Percentiles rank a stretch among this genome's conserved stretches.
phyloP scores from a whole-genome alignment of 1,139 yeast genomes.

The Blastobotrys capitulatus region DNA sequence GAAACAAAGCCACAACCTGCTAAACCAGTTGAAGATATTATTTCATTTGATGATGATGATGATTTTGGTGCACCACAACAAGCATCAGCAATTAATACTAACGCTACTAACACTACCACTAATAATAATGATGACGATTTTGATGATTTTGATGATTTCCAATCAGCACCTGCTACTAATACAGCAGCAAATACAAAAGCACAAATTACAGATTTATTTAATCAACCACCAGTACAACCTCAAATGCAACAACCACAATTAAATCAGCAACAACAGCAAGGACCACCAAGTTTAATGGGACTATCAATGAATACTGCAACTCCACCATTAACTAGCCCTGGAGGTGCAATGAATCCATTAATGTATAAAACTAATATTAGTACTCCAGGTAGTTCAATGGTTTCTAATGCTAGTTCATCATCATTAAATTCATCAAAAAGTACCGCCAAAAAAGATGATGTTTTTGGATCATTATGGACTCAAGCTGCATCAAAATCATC shows the following conservation, averaged over 20 bases:
- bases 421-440: conserved; percentile 29
- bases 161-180: conserved; percentile 50
- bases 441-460: conserved; percentile 47
- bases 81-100: conserved; percentile 43
- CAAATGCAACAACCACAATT: conserved; percentile 18
- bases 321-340: conserved; percentile 32
- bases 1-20: conserved; percentile 4
- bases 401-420: conserved; percentile 7
- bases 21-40: conserved; percentile 21
- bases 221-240: conserved; percentile 19
- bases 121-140: conserved; percentile 49
- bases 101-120: conserved; percentile 15
- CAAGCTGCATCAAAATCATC: conserved; percentile 46
- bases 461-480: conserved; percentile 76
- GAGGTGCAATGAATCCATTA: conserved; percentile 13
- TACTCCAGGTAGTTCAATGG: conserved; percentile 11
- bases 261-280: conserved; percentile 10
- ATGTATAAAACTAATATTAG: conserved; percentile 1
- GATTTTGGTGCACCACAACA: conserved; percentile 90
- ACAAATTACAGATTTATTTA: conserved; percentile 24
- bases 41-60: conserved; percentile 34
- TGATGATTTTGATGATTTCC: conserved; percentile 94
- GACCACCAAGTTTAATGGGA: conserved; percentile 15
- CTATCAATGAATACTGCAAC: conserved; percentile 23
- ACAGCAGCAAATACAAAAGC: conserved; percentile 23